Evolutionary conservation across 495 filamentous ascomycete genomes (phyloP), one percentile per base, ranked within the genome.

Genomic region (Hypoxylon cercidicola): DNA sequence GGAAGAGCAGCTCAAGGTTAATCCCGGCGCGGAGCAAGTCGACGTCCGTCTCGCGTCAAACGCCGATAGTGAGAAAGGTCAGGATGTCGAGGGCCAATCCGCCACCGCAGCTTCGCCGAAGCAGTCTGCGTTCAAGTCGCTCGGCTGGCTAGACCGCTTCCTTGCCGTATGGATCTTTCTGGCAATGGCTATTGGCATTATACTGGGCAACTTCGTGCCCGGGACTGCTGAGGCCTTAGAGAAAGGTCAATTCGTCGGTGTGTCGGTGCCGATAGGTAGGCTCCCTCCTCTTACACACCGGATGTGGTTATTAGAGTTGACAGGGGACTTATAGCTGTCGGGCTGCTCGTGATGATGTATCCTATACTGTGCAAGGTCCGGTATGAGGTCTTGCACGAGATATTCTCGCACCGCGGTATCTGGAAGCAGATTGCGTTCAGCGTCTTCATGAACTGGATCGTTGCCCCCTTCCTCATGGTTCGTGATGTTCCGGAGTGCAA

Each of bases 331-430:
- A 18, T 28, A 91, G 91, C 92, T 0, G 75, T 94, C 60, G 93
- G 93, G 11, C 79, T 97, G 16, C 82, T 97, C 7, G 85, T 95
- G 23, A 97, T 96, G 92, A 97, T 97, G 93, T 96, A 96, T 68
- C 93, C 93, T 0, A 96, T 96, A 61, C 80, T 96, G 18, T 95
- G 93, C 84, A 97, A 97, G 75, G 89, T 97, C n/a, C 85, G 87
- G 32, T 96, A 85, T 74, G 93, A 97, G 74, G 84, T 82, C 0
- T 75, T 98, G 40, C 91, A 94, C 73, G 81, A 84, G 7, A 73
- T 91, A 15, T 86, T 96, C 61, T 74, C 76, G 10, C 70, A 82
- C 4, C 82, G 82, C 4, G 77, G 77, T 2, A 77, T 96, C 7
- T 97, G 92, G 92, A 82, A 87, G 13, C 93, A 97, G 70, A 83